Conservation (phyloP, 495 filamentous ascomycete species). For the Penicillium riverlandense region DNA sequence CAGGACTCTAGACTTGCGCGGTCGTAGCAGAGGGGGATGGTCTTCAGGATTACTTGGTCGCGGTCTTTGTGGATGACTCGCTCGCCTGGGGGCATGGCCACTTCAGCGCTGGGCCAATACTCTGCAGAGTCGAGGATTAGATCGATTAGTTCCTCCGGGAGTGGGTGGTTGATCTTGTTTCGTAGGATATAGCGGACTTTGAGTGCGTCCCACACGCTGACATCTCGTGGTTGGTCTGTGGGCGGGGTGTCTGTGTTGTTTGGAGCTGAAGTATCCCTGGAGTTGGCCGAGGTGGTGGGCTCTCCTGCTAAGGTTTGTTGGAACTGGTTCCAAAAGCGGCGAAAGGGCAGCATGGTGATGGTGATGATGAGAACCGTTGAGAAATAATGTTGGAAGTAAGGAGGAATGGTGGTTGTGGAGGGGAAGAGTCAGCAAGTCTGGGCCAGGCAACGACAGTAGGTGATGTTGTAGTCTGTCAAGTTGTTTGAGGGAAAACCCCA, state of each 20-base stretch:
- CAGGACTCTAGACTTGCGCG: slow-evolving; percentile 6
- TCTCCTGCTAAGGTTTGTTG: too few species aligned
- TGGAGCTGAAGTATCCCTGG: too few species aligned
- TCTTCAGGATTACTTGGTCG: slow-evolving; percentile 32
- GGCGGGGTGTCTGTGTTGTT: too few species aligned
- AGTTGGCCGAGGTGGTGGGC: too few species aligned
- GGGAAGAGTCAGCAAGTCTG: too few species aligned
- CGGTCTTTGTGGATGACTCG: slow-evolving; percentile 24
- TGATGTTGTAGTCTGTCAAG: too few species aligned
- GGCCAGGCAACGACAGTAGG: too few species aligned
- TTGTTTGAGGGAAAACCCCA: too few species aligned
- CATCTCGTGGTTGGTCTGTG: background rate
- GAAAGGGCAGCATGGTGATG: background rate
- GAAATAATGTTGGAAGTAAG: too few species aligned
- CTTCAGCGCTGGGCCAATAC: slow-evolving; percentile 54
- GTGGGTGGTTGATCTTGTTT: slow-evolving; percentile 28
- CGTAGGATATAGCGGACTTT: slow-evolving; percentile 28
- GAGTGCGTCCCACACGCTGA: slow-evolving; percentile 27
- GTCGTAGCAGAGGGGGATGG: slow-evolving; percentile 34
- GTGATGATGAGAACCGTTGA: too few species aligned
- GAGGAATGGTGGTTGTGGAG: too few species aligned
- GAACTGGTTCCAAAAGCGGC: too few species aligned
- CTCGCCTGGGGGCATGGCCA: slow-evolving; percentile 16
- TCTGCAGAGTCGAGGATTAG: slow-evolving; percentile 60
- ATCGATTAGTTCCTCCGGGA: slow-evolving; percentile 62